These are phyloP conservation scores for Fraxinus sp. DNA, from an alignment of 305 asterid genomes.

Conservation along the genomic window DNA sequence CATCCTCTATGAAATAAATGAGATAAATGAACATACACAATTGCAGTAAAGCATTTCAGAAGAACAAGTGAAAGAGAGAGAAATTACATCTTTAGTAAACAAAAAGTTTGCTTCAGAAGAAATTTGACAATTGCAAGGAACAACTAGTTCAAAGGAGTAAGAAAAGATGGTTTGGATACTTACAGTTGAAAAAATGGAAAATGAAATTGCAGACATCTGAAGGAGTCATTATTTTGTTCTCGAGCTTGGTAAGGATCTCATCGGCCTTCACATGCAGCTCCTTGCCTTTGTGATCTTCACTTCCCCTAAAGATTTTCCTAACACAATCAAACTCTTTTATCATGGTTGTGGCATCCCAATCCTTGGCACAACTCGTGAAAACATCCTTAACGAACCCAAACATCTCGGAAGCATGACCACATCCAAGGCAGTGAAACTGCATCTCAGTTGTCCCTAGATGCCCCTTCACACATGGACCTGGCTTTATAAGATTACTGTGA, in stretches of 20 bases:
- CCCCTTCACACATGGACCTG: constrained; percentile 68
- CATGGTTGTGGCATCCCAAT: constrained; percentile 67
- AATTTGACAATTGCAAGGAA: not conserved
- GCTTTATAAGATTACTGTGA: constrained; percentile 61
- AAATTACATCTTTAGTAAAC: not conserved
- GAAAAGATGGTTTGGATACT: constrained; percentile 36
- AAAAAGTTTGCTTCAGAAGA: not conserved
- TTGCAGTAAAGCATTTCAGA: constrained; percentile 7
- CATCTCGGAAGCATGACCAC: constrained; percentile 93
- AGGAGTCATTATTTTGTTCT: constrained; percentile 61
- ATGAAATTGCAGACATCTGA: constrained; percentile 68
- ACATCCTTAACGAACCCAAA: constrained; percentile 95
- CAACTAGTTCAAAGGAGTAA: not conserved
- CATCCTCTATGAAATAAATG: not conserved
- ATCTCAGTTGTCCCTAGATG: constrained; percentile 70
- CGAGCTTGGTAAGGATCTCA: constrained; percentile 65
- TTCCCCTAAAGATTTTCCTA: constrained; percentile 62
- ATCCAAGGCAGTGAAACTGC: constrained; percentile 90
- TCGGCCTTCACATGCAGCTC: constrained; percentile 65
- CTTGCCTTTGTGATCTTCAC: constrained; percentile 84
- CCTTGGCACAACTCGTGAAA: constrained; percentile 67
- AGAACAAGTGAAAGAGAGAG: not conserved
- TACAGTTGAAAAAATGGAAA: constrained; percentile 74
- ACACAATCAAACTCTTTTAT: constrained; percentile 89
- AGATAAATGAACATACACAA: not conserved